These are phyloP conservation scores for Parietichytrium sp. DNA, from an alignment of 108 stramenopile species.

Conservation along the genomic window DNA sequence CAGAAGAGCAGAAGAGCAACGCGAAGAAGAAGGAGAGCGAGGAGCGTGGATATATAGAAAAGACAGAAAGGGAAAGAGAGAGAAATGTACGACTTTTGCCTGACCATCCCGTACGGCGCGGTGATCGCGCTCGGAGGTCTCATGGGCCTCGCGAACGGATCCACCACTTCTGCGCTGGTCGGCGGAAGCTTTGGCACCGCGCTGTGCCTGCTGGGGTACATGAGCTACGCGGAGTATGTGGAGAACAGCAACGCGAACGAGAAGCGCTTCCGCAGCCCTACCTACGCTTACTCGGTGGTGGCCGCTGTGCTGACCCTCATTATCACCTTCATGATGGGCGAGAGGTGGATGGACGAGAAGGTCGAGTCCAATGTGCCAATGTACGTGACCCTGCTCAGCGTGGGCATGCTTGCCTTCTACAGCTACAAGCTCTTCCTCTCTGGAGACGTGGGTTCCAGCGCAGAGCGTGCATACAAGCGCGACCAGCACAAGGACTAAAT, in stretches of 20 bases:
- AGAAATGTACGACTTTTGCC: constrained; percentile 39
- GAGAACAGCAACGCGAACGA: constrained; percentile 37
- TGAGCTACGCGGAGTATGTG: constrained; percentile 3
- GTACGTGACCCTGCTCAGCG: not conserved
- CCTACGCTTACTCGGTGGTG: constrained; percentile 29
- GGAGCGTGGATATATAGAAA: too few species aligned
- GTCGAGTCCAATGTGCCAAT: not conserved
- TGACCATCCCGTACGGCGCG: constrained; percentile 37
- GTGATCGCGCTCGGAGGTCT: constrained; percentile 29
- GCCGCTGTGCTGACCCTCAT: constrained; percentile 14
- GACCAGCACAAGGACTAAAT: constrained; percentile 39
- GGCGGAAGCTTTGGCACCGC: not conserved
- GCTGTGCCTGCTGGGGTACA: not conserved
- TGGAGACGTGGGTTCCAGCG: constrained; percentile 23
- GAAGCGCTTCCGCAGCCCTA: not conserved
- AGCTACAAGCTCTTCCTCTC: constrained; percentile 31
- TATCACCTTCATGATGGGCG: constrained; percentile 7
- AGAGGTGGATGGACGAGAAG: not conserved
- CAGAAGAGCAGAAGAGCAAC: too few species aligned
- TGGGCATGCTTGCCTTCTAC: constrained; percentile 17
- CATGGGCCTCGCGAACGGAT: too few species aligned
- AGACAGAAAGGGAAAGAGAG: too few species aligned
- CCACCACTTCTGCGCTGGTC: not conserved
- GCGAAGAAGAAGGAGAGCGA: too few species aligned
- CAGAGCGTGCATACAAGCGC: constrained; percentile 35